Evolutionary conservation across 192 early-diverging fungal species (phyloP), one percentile per base, ranked within the genome.

Genomic region (Phycomyces blakesleeanus): DNA sequence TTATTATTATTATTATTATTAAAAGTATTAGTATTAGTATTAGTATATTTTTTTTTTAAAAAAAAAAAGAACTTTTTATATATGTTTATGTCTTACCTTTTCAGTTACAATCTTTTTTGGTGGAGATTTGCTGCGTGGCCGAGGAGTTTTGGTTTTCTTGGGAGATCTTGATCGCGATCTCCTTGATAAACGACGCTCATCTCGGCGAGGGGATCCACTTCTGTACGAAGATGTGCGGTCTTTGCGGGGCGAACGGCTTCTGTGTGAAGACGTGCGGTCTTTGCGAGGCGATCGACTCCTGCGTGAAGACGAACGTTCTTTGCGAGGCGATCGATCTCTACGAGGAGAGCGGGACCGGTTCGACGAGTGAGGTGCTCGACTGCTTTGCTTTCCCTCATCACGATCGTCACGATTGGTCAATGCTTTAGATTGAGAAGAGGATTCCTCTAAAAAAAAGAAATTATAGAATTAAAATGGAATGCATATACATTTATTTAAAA

Each of bases 181-280:
- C 41, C 57, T 61, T 26, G 44, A n/a, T n/a, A n/a, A 29, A 51
- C 21, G 41, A 20, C 51, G 51, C n/a, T 52, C 51, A 47, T 47
- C 15, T 47, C 44, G 12, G 11, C 18, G 44, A 18, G 44, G 44
- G 2, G 44, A 47, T n/a, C 44, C 4, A 47, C 15, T n/a, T 14
- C 11, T 14, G 18, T 34, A 7, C 7, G 29, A 34, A 7, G 44
- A 47, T n/a, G n/a, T n/a, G 7, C 51, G 10, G 3, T 25, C 25
- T 52, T 22, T 52, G 9, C 51, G 51, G 0, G 51, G 51, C 3
- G 51, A 52, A 21, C 51, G 20, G 21, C 51, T 52, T 52, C 51
- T 52, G 10, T 25, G 51, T 52, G 51, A 20, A 9, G 51, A 12
- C 21, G 2, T 49, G 6, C 18, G 7, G 12, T 24, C 24, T 51